Conservation (phyloP, 768 basidiomycete genomes). For the Hygrophoropsis aurantiaca region DNA sequence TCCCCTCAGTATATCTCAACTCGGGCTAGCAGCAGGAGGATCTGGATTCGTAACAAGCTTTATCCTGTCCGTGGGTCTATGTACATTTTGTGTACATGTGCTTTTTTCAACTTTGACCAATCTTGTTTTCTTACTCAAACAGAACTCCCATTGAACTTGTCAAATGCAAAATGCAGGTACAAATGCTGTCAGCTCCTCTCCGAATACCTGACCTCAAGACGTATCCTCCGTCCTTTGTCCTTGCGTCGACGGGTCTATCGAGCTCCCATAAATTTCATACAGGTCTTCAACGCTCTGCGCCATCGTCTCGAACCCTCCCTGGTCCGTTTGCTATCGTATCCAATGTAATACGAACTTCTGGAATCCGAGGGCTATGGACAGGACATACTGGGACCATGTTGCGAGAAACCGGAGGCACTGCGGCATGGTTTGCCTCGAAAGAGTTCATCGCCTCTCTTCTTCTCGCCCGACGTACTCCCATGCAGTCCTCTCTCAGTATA, state of each 20-base stretch:
- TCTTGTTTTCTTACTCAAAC: conserved; percentile 6
- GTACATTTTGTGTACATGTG: not conserved
- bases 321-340: conserved; percentile 54
- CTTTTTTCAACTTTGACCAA: conserved; percentile 1
- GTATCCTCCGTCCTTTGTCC: conserved; percentile 15
- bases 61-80: conserved; percentile 58
- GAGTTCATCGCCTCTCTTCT: conserved; percentile 70
- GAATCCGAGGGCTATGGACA: conserved; percentile 77
- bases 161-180: conserved; percentile 95
- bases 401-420: conserved; percentile 82
- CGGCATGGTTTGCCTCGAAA: conserved; percentile 87
- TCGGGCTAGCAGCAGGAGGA: conserved; percentile 73
- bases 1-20: conserved; percentile 57
- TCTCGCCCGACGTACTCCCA: conserved; percentile 42
- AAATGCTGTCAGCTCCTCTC: conserved; percentile 52
- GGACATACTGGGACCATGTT: conserved; percentile 86
- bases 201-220: conserved; percentile 12
- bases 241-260: conserved; percentile 2
- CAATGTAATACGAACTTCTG: conserved; percentile 42
- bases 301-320: conserved; percentile 30
- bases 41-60: conserved; percentile 82
- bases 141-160: conserved; percentile 93
- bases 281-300: conserved; percentile 8
- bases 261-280: conserved; percentile 4
- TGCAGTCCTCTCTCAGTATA: conserved; percentile 5